Base-by-base conservation (phyloP, 1,284 basidiomycete species). In the Fomes fomentarius region DNA sequence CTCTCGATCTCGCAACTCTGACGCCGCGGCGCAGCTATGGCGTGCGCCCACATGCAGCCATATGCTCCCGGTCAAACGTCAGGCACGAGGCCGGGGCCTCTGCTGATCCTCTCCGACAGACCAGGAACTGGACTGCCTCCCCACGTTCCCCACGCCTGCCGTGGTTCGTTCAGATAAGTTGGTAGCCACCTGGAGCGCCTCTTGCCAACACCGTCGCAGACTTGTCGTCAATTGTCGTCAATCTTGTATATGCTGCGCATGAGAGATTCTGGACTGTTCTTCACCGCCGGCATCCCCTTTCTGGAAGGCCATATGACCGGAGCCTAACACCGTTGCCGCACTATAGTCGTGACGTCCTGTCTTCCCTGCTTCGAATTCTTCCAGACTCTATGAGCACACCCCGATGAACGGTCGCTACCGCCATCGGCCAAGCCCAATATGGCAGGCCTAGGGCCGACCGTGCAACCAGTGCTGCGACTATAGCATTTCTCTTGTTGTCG, bases 51-150 rank as follows among this genome's bases (percentile, higher is more conserved):
- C 34, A 37, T 42, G 47, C 51, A 47, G 44, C 59, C 59, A 58
- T 57, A 58, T 61, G 59, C 56, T 58, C 42, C 49, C 56, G 42
- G 50, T 56, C 54, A 60, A 52, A 39, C 52, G 44, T 47, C 59
- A 61, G 56, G 59, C 59, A 56, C 56, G 22, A 21, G 33, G 47
- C 38, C 26, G 25, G n/a, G n/a, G 41, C 46, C 44, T 47, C 38
- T n/a, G 19, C 39, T 56, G 58, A 56, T 56, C 48, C 51, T 45
- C 54, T 49, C 50, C 49, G 25, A 26, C 38, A 12, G 21, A 25
- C 51, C 54, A 56, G 54, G 57, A 56, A 54, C 48, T 52, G 52
- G 38, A 47, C 58, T 43, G 58, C 46, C 49, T 21, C 39, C 33
- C 19, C 41, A 30, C 31, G 49, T 22, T 22, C 31, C 42, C 37